These are phyloP conservation scores for Candida maltosa DNA, from an alignment of 805 yeast genomes.

Conservation along the genomic window DNA sequence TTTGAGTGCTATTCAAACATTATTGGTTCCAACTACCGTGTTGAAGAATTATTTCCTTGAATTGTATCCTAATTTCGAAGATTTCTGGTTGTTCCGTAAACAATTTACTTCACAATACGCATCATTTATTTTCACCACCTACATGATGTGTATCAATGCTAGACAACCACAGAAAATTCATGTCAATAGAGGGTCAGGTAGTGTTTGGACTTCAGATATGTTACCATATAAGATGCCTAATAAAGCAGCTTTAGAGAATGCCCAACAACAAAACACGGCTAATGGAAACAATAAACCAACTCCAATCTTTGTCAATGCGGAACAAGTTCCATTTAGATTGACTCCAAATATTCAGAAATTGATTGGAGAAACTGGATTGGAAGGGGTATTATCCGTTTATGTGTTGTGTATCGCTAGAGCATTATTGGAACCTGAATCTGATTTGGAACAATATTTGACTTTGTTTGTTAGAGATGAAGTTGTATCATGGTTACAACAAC, in stretches of 20 bases:
- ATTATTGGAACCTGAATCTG: slow-evolving; percentile 86
- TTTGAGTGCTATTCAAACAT: slow-evolving; percentile 81
- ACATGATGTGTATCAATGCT: slow-evolving; percentile 88
- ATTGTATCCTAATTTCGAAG: slow-evolving; percentile 76
- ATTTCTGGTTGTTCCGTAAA: slow-evolving; percentile 95
- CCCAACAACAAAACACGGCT: slow-evolving; percentile 17
- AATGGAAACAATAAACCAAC: slow-evolving; percentile 44
- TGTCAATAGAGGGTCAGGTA: slow-evolving; percentile 77
- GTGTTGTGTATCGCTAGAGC: slow-evolving; percentile 84
- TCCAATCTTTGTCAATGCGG: slow-evolving; percentile 88
- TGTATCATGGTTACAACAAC: slow-evolving; percentile 88
- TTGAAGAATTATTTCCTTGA: slow-evolving; percentile 73
- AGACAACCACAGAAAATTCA: slow-evolving; percentile 93
- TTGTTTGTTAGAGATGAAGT: slow-evolving; percentile 94
- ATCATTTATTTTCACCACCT: slow-evolving; percentile 85
- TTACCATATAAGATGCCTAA: slow-evolving; percentile 80
- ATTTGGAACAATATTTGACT: slow-evolving; percentile 86
- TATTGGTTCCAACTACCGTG: slow-evolving; percentile 81
- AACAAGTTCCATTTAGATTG: slow-evolving; percentile 91
- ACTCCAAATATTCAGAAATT: slow-evolving; percentile 93
- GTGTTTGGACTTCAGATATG: slow-evolving; percentile 93
- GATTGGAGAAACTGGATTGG: slow-evolving; percentile 91
- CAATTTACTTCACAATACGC: slow-evolving; percentile 95
- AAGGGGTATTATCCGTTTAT: slow-evolving; percentile 85
- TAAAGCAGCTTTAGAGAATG: slow-evolving; percentile 44